Evolutionary conservation across 768 basidiomycete species (phyloP).

Genomic region (Mycena vitilis): DNA sequence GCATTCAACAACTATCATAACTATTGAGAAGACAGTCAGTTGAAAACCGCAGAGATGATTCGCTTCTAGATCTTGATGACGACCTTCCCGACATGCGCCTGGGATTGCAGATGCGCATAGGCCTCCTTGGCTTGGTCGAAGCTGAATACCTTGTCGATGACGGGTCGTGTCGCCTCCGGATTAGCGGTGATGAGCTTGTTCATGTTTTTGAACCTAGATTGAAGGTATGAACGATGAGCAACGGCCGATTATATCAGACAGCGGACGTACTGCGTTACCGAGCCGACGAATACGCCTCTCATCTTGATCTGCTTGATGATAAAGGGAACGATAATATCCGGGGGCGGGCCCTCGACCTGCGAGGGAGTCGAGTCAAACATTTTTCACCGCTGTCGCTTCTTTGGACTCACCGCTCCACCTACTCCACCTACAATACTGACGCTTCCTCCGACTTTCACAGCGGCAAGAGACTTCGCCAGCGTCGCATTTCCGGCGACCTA

Average conservation of each 20-base stretch:
- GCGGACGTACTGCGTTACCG: slow-evolving; percentile 60
- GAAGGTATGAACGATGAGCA: background rate
- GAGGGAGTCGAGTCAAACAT: background rate
- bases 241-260: too few relatives aligned
- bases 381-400: background rate
- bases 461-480: slow-evolving; percentile 54
- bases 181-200: background rate
- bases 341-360: slow-evolving; percentile 41
- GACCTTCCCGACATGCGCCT: too few relatives aligned
- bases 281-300: slow-evolving; percentile 67
- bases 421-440: slow-evolving; percentile 61
- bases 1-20: too few relatives aligned
- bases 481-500: slow-evolving; percentile 69
- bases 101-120: too few relatives aligned
- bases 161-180: too few relatives aligned
- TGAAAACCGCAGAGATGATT: too few relatives aligned
- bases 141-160: too few relatives aligned
- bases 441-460: slow-evolving; percentile 55
- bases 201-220: background rate
- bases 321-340: slow-evolving; percentile 43
- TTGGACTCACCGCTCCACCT: slow-evolving; percentile 50
- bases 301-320: slow-evolving; percentile 56
- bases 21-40: too few relatives aligned
- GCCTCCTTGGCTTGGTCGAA: too few relatives aligned
- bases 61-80: too few relatives aligned